phyloP scores from a whole-genome alignment of 2,329 filamentous ascomycete genomes.

The Arachnopeziza araneosa region DNA sequence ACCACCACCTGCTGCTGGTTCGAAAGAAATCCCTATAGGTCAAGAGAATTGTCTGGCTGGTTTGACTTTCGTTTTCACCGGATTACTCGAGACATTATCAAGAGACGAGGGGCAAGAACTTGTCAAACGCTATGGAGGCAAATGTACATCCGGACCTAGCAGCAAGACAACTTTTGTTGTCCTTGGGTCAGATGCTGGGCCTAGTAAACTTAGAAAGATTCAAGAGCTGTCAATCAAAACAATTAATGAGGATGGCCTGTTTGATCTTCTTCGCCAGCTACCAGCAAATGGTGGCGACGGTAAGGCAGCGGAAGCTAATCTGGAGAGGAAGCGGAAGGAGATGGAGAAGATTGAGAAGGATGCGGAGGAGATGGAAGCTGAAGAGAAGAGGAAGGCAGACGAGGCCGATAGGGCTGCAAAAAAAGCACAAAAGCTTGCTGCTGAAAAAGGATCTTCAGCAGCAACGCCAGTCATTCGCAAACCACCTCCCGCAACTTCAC shows the following conservation, averaged over 20 bases:
- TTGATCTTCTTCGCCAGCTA: constrained; percentile 73
- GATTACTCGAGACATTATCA: constrained; percentile 71
- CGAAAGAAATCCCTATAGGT: constrained; percentile 71
- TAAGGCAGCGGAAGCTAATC: constrained; percentile 79
- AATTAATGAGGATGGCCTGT: constrained; percentile 89
- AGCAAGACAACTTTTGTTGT: constrained; percentile 93
- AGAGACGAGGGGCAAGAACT: constrained; percentile 80
- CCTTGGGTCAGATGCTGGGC: constrained; percentile 83
- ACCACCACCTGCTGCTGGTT: constrained; percentile 56
- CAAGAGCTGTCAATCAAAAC: constrained; percentile 74
- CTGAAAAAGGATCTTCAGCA: constrained; percentile 34
- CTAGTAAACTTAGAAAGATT: constrained; percentile 88
- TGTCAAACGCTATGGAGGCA: constrained; percentile 91
- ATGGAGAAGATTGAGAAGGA: constrained; percentile 75
- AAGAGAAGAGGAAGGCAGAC: constrained; percentile 58
- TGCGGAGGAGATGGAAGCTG: constrained; percentile 77
- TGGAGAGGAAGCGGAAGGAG: constrained; percentile 79
- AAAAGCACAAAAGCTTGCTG: constrained; percentile 28
- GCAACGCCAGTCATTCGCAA: constrained; percentile 34
- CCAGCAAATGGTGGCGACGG: constrained; percentile 84
- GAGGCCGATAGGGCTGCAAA: constrained; percentile 47
- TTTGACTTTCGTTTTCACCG: constrained; percentile 92
- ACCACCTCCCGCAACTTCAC: constrained; percentile 44
- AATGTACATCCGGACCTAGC: constrained; percentile 78
- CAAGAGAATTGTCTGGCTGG: constrained; percentile 86